Conservation (phyloP, 306 rosid species). For the Corylus avellana region DNA sequence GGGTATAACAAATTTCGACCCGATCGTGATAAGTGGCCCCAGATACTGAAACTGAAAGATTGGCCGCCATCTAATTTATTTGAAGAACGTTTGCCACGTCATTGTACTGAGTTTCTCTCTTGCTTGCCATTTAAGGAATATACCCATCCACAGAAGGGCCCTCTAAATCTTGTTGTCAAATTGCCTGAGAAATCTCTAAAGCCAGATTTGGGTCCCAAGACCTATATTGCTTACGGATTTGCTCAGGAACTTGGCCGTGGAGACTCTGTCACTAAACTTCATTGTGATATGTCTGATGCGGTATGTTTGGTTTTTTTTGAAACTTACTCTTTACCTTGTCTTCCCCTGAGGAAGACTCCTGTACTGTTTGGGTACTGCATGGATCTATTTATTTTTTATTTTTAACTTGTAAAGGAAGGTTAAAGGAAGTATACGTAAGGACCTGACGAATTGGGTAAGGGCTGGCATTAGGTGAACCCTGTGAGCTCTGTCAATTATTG, state of each 20-base stretch:
- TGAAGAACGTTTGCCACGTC: slow-evolving; percentile 80
- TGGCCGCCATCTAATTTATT: slow-evolving; percentile 84
- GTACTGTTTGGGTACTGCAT: neutral
- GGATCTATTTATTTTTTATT: neutral
- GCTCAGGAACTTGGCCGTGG: slow-evolving; percentile 85
- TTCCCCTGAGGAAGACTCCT: neutral
- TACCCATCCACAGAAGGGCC: slow-evolving; percentile 60
- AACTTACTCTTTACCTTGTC: neutral
- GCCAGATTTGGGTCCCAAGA: slow-evolving; percentile 93
- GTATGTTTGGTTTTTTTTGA: slow-evolving; percentile 40
- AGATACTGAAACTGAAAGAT: slow-evolving; percentile 77
- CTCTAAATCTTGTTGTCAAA: slow-evolving; percentile 54
- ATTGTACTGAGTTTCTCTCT: slow-evolving; percentile 66
- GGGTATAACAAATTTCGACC: slow-evolving; percentile 51
- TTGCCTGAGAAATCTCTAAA: slow-evolving; percentile 30
- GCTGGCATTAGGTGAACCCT: neutral
- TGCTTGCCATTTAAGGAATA: slow-evolving; percentile 76
- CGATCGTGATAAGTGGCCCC: slow-evolving; percentile 56
- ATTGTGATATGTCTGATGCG: slow-evolving; percentile 91
- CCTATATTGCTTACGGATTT: slow-evolving; percentile 86
- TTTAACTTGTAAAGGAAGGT: neutral
- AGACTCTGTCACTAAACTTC: slow-evolving; percentile 91
- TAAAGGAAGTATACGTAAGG: neutral
- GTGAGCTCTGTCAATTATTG: too few relatives aligned
- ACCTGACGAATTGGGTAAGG: neutral